Evolutionary conservation across 2,329 filamentous ascomycete genomes (phyloP), one percentile per base, ranked within the genome.

Genomic region (Alternaria brassicae): DNA sequence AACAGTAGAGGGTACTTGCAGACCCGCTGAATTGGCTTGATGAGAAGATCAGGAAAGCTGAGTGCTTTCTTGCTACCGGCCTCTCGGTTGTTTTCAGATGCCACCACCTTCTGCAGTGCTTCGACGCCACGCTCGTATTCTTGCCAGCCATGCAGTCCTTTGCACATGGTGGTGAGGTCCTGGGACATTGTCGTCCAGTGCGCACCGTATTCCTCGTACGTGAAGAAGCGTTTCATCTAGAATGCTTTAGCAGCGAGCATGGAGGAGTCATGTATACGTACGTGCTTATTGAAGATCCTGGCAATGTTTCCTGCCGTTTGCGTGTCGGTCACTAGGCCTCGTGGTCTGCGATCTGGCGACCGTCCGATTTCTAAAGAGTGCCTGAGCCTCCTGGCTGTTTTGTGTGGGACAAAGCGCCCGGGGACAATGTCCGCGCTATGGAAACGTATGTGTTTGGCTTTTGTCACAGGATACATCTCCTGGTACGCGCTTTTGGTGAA

Each of bases 1-100:
- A 98, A 93, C 2, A 98, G 82, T 4, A 99, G 82, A 10, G 92
- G 92, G 72, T 98, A 98, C 79, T 91, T 92, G 81, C 92, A 96
- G 21, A 97, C 86, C 55, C 94, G 86, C 78, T 99, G 94, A 19
- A 97, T 93, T 0, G 94, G 95, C 91, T 98, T 98, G 67, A 97
- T 93, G 55, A 98, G 83, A 5, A 98, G 83, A 78, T 98, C 95
- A 48, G 89, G 87, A 64, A 97, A 86, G 1, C 91, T 93, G 65
- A 96, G 81, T 2, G 92, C 90, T 72, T 92, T 96, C 70, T 86
- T 91, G 28, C 85, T 83, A 55, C 87, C 84, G 15, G 86, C 83
- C 30, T 84, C 82, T 52, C 86, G 84, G 58, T 83, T 86, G 58
- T 89, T 89, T n/a, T 86, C 83, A 0, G 93, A 89, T 15, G 87